Conservation (phyloP, 2,329 filamentous ascomycete species). For the Aspergillus persii region DNA sequence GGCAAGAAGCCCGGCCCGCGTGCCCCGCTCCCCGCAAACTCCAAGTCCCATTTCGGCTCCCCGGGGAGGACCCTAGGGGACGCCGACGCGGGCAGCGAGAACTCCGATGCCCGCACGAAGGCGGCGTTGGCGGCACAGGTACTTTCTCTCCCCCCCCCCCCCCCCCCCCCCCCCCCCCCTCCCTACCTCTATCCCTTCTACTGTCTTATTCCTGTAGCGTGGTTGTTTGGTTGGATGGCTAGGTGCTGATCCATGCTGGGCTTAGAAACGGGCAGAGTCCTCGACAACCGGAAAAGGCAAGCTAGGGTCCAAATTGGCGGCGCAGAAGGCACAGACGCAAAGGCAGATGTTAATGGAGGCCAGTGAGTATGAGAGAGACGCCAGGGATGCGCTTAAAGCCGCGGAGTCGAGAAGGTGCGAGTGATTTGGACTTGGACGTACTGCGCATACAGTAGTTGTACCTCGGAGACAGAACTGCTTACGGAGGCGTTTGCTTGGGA, state of each 20-base stretch:
- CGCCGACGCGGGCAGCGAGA: conserved; percentile 22
- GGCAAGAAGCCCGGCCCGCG: conserved; percentile 46
- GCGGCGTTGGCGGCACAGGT: conserved; percentile 86
- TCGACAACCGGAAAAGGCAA: conserved; percentile 59
- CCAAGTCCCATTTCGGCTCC: conserved; percentile 47
- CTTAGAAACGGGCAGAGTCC: conserved; percentile 64
- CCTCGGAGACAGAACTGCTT: too few species aligned
- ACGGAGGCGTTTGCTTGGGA: too few species aligned
- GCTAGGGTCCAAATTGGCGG: conserved; percentile 66
- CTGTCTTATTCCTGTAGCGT: background rate
- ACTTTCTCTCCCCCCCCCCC: conserved; percentile 31
- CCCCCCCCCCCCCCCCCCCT: background rate
- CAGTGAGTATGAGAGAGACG: conserved; percentile 64
- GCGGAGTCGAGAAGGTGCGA: conserved; percentile 59
- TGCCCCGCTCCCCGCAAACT: conserved; percentile 46
- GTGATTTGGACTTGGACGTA: conserved; percentile 32
- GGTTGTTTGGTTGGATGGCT: background rate
- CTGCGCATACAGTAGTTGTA: background rate
- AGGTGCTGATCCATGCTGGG: background rate
- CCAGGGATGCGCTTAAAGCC: conserved; percentile 66
- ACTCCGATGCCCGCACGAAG: conserved; percentile 62
- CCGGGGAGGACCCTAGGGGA: conserved; percentile 64
- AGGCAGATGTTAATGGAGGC: conserved; percentile 65
- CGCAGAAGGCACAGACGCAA: conserved; percentile 72
- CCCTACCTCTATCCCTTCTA: background rate